Evolutionary conservation across 2,329 filamentous ascomycete genomes (phyloP), one percentile per base, ranked within the genome.

Genomic region (Trichoderma afroharzianum): DNA sequence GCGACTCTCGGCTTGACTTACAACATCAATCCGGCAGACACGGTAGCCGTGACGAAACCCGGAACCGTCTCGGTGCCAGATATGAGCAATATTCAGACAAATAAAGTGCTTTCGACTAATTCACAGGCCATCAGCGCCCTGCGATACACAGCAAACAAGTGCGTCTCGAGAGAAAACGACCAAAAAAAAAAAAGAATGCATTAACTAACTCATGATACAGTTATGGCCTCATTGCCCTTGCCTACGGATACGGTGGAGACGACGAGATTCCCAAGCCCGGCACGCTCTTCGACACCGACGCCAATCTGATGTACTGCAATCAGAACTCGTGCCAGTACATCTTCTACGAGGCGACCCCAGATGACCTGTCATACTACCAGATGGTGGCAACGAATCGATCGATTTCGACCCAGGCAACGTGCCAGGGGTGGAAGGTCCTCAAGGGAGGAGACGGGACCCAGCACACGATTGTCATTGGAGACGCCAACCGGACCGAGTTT

Each of bases 1-100:
- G 83, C 84, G 0, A 80, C 81, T 36, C 75, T 86, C 0, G 81
- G 80, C 24, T 76, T 86, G 2, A 82, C 81, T 1, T 86, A 84
- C 71, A 79, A 82, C 1, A 80, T 83, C 57, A 83, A 84, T 18
- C 74, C 78, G 2, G 79, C 82, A n/a, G 77, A 80, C 24, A 77
- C 75, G 0, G 63, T 75, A 1, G 77, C 82, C 4, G 72, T 83
- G 6, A 76, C 81, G 1, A 74, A 62, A 1, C 74, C 77, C 0
- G 83, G 83, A 0, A 76, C 77, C 11, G 79, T 84, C 0, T 76
- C 79, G 0, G 76, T 84, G 4, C 76, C 83, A 1, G 76, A 82
- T 64, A 75, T 86, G 77, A 76, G 75, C 8, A 76, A 71, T 43
- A 79, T 82, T 71, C 79, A 79, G 73, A 80, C 77, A 50, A 75